These are phyloP conservation scores for Emericellopsis atlantica DNA, from an alignment of 2,329 filamentous ascomycete species.

Conservation along the genomic window DNA sequence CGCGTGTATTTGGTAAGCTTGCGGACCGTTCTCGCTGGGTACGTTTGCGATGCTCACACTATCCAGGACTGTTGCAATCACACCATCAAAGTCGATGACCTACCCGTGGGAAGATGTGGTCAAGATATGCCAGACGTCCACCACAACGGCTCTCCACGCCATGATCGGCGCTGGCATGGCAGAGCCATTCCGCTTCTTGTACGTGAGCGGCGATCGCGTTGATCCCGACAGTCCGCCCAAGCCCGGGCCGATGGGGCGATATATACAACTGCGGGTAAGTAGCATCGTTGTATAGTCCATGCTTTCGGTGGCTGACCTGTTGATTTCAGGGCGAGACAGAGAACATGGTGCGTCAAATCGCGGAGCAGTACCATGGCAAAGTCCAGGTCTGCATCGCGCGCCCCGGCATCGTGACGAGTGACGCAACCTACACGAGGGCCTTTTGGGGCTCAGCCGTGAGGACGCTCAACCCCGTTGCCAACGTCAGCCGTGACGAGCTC, in stretches of 20 bases:
- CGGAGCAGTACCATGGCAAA: slow-evolving; percentile 19
- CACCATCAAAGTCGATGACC: slow-evolving; percentile 17
- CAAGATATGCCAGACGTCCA: slow-evolving; percentile 24
- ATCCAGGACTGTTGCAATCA: slow-evolving; percentile 27
- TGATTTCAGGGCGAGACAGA: slow-evolving; percentile 35
- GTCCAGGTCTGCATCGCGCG: slow-evolving; percentile 27
- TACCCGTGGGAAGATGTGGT: slow-evolving; percentile 20
- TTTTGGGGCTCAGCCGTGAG: not conserved
- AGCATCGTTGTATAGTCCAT: slow-evolving; percentile 20
- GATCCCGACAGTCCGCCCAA: slow-evolving; percentile 21
- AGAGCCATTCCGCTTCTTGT: slow-evolving; percentile 28
- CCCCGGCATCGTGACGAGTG: slow-evolving; percentile 24
- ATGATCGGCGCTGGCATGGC: slow-evolving; percentile 13
- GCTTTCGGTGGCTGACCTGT: slow-evolving; percentile 26
- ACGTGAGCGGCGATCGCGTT: slow-evolving; percentile 29
- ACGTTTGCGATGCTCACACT: not conserved
- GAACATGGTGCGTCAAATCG: slow-evolving; percentile 25
- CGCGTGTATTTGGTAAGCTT: slow-evolving; percentile 27
- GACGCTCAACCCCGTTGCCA: slow-evolving; percentile 15
- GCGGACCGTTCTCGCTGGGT: not conserved
- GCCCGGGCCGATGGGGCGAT: slow-evolving; percentile 20
- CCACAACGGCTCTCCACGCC: slow-evolving; percentile 16
- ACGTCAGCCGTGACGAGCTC: slow-evolving; percentile 21
- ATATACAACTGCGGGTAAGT: slow-evolving; percentile 30
- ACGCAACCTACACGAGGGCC: not conserved